Percentiles rank a stretch among this genome's conserved stretches.
Evolutionary conservation across 352 stramenopile species (phyloP).

Genomic region (Globisporangium emineosum): DNA sequence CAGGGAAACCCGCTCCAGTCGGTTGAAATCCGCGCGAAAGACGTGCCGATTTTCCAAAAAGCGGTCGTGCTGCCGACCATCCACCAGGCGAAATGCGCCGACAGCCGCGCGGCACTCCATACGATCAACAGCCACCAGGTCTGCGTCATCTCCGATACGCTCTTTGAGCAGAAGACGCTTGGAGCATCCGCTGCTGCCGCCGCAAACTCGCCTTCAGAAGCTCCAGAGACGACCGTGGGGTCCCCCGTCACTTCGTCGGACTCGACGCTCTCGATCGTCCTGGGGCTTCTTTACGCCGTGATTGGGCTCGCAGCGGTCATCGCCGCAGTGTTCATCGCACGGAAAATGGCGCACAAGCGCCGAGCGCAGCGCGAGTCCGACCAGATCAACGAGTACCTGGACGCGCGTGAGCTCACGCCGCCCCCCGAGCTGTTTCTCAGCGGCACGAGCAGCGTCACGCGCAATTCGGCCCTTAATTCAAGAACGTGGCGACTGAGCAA

Average conservation of each 20-base stretch:
- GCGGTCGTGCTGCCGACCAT: neutral
- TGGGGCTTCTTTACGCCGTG: constrained; percentile 8
- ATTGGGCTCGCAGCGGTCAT: constrained; percentile 15
- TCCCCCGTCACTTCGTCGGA: neutral
- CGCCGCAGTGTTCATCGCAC: constrained; percentile 15
- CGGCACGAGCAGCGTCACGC: neutral
- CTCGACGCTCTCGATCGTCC: neutral
- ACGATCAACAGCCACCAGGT: constrained; percentile 9
- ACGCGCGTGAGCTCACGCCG: constrained; percentile 10
- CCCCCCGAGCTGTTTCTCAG: neutral
- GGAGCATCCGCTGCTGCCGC: too few relatives aligned
- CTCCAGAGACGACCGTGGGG: neutral
- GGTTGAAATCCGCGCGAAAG: constrained; percentile 17
- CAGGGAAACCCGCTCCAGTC: constrained; percentile 11
- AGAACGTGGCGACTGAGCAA: neutral
- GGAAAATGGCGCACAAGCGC: constrained; percentile 15
- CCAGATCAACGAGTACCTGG: constrained; percentile 11
- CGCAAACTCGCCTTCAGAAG: neutral
- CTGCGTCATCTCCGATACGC: constrained; percentile 18
- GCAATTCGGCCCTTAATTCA: neutral
- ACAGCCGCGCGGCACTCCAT: constrained; percentile 6
- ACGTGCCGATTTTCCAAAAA: neutral
- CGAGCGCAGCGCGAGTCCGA: constrained; percentile 22
- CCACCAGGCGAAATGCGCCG: neutral
- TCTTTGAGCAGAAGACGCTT: constrained; percentile 14